Evolutionary conservation across 1,139 yeast genomes (phyloP).

Genomic region (Yamadazyma songkhlaensis): DNA sequence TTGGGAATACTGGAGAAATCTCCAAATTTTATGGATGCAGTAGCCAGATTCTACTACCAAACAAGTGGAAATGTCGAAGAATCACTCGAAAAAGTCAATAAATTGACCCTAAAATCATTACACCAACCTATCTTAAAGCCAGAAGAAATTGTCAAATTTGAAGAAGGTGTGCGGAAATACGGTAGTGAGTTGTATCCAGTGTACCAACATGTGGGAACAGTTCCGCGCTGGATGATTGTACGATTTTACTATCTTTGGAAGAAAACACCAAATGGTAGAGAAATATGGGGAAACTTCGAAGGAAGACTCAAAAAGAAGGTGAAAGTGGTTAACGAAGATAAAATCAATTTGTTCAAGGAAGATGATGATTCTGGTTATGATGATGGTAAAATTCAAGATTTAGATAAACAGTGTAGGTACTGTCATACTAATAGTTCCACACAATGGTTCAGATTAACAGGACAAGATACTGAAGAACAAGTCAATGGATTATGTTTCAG

Average conservation of each 20-base stretch:
- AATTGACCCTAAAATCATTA: constrained; percentile 55
- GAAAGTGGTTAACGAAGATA: constrained; percentile 23
- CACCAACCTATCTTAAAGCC: constrained; percentile 72
- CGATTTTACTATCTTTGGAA: constrained; percentile 90
- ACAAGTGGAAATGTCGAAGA: constrained; percentile 45
- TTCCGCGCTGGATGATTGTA: constrained; percentile 73
- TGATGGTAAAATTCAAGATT: constrained; percentile 40
- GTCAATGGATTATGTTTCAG: constrained; percentile 69
- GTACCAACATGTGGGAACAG: constrained; percentile 63
- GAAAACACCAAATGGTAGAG: constrained; percentile 71
- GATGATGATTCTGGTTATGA: constrained; percentile 75
- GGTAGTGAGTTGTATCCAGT: constrained; percentile 86
- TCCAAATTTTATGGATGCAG: constrained; percentile 80
- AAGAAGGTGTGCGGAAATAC: constrained; percentile 65
- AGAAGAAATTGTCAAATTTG: constrained; percentile 67
- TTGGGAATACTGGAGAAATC: constrained; percentile 47
- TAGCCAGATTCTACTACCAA: constrained; percentile 53
- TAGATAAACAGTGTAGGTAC: constrained; percentile 57
- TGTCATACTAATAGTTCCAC: constrained; percentile 54
- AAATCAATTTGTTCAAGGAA: constrained; percentile 45
- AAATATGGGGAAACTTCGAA: constrained; percentile 79
- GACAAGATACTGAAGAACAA: constrained; percentile 20
- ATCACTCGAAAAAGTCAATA: constrained; percentile 39
- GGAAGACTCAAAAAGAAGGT: constrained; percentile 63
- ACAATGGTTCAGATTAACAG: constrained; percentile 75